phyloP scores from a whole-genome alignment of 164 flowering plant species.

The Vitis rupestris region DNA sequence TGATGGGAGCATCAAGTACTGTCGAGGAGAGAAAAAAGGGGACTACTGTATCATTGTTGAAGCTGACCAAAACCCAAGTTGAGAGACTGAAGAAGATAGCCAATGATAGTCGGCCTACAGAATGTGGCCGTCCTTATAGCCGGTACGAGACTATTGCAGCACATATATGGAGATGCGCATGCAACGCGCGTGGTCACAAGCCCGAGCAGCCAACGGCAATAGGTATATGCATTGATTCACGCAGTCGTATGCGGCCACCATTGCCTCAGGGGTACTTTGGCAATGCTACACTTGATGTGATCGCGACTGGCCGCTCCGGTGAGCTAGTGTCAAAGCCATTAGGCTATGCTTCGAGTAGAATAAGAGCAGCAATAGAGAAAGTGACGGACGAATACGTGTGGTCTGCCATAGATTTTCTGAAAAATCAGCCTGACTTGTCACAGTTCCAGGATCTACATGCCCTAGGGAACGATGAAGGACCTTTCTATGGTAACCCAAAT shows the following conservation, averaged over 20 bases:
- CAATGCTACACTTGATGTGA: constrained; percentile 34
- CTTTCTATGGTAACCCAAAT: constrained; percentile 34
- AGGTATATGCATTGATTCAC: constrained; percentile 28
- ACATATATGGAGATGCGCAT: constrained; percentile 41
- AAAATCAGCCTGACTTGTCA: constrained; percentile 21
- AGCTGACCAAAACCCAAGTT: constrained; percentile 29
- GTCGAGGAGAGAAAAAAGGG: constrained; percentile 28
- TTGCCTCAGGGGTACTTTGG: constrained; percentile 40
- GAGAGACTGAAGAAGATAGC: constrained; percentile 33
- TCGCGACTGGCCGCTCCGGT: constrained; percentile 23
- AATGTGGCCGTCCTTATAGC: constrained; percentile 21
- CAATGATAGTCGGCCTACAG: constrained; percentile 8
- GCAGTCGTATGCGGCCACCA: constrained; percentile 36
- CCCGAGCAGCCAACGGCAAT: constrained; percentile 30
- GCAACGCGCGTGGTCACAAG: constrained; percentile 34
- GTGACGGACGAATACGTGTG: constrained; percentile 34
- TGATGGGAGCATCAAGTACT: constrained; percentile 23
- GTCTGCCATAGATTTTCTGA: constrained; percentile 25
- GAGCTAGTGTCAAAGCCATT: constrained; percentile 32
- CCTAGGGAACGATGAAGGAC: constrained; percentile 16
- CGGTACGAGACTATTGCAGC: constrained; percentile 42
- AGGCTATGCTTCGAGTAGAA: constrained; percentile 24
- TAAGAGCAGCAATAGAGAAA: constrained; percentile 31
- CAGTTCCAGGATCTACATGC: constrained; percentile 26
- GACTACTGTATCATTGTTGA: constrained; percentile 27